A percentile compares a stretch with the other conserved stretches of the same genome.
Conservation (phyloP, 176 grass and related monocot species). For the Tillandsia fasciculata region DNA sequence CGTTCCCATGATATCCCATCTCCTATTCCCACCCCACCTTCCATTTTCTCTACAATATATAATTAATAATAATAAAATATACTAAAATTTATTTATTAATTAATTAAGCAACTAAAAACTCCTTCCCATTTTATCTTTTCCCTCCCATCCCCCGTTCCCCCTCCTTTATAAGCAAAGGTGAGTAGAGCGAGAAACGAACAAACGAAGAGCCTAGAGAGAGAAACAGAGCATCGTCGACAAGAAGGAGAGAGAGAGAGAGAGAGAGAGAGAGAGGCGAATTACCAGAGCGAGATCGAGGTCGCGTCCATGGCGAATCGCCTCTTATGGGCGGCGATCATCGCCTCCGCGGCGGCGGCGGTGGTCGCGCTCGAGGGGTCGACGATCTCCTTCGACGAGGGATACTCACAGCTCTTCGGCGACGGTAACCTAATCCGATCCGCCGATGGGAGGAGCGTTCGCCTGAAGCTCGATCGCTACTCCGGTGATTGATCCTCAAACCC, state of each 20-base stretch:
- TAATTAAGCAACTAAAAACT: neutral
- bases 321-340: conserved; percentile 1
- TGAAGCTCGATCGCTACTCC: conserved; percentile 54
- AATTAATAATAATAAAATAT: too few species aligned
- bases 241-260: neutral
- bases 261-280: neutral
- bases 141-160: neutral
- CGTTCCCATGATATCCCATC: neutral
- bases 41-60: too few species aligned
- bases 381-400: conserved; percentile 44
- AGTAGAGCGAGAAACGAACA: neutral
- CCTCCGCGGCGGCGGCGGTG: neutral
- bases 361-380: conserved; percentile 30
- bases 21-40: neutral
- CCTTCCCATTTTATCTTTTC: neutral
- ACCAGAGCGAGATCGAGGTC: neutral
- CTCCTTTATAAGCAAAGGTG: neutral
- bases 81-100: too few species aligned
- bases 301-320: neutral
- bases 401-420: conserved; percentile 53
- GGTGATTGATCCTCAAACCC: conserved; percentile 24
- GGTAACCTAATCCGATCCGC: conserved; percentile 47
- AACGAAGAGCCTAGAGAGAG: neutral
- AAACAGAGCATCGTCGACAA: neutral
- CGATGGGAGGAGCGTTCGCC: conserved; percentile 37